phyloP scores from a whole-genome alignment of 345 rosid species.

The Salix arbutifolia region DNA sequence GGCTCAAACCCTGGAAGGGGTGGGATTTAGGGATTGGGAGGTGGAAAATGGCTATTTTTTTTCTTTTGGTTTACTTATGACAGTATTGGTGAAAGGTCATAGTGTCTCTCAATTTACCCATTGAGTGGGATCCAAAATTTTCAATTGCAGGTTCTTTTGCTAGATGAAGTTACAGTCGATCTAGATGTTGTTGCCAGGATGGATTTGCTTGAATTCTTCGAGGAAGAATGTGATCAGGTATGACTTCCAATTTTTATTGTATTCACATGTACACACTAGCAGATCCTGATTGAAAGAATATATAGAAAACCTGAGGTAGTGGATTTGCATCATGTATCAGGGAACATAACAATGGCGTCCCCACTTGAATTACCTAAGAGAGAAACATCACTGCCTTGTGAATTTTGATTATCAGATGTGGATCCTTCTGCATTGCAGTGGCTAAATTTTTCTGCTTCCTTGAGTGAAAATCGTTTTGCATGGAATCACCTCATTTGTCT shows the following conservation, averaged over 20 bases:
- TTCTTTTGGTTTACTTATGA: no score
- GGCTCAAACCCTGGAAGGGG: not conserved
- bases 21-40: not conserved
- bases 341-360: not conserved
- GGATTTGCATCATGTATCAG: not conserved
- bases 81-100: not conserved
- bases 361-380: not conserved
- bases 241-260: not conserved
- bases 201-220: slow-evolving; percentile 87
- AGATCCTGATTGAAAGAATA: slow-evolving; percentile 5
- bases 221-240: slow-evolving; percentile 91
- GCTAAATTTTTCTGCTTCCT: not conserved
- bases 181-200: slow-evolving; percentile 90
- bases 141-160: slow-evolving; percentile 63
- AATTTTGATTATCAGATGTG: not conserved
- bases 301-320: not conserved
- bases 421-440: not conserved
- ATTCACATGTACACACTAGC: not conserved
- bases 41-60: not conserved
- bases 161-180: slow-evolving; percentile 95
- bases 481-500: not conserved
- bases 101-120: not conserved
- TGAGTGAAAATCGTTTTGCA: not conserved
- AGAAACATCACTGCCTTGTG: not conserved
- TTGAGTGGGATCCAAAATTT: not conserved